These are phyloP conservation scores for Verticillium longisporum DNA, from an alignment of 2,329 filamentous ascomycete species.

Conservation along the genomic window DNA sequence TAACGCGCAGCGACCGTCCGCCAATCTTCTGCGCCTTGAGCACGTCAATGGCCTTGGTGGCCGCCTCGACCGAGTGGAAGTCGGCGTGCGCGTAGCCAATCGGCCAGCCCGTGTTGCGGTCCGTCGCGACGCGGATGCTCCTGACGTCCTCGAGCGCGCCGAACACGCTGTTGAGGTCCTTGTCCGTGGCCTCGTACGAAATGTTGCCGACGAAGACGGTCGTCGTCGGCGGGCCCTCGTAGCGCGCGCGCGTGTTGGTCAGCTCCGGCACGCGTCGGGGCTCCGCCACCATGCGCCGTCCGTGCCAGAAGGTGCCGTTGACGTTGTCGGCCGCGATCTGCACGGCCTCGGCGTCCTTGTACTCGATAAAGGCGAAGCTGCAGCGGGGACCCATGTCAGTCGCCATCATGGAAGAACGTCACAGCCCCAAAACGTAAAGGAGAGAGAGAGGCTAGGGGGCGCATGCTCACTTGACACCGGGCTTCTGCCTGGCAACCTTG, in stretches of 20 bases:
- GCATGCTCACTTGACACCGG: neutral
- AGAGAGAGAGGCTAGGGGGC: too few species aligned
- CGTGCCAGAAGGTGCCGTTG: constrained; percentile 12
- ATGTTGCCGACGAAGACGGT: constrained; percentile 82
- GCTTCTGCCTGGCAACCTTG: constrained; percentile 1
- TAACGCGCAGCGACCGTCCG: constrained; percentile 54
- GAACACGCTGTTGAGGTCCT: constrained; percentile 75
- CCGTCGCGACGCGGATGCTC: constrained; percentile 76
- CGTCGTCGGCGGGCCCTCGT: constrained; percentile 1
- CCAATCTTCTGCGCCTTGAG: constrained; percentile 55
- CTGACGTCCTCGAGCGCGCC: constrained; percentile 59
- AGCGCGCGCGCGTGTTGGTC: neutral
- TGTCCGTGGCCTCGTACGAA: constrained; percentile 77
- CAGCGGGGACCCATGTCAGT: neutral
- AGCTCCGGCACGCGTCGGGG: neutral
- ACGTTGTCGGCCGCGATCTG: constrained; percentile 4
- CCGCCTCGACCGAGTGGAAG: constrained; percentile 62
- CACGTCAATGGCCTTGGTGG: constrained; percentile 49
- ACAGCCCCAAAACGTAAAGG: neutral
- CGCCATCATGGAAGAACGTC: too few species aligned
- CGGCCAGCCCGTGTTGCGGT: constrained; percentile 72
- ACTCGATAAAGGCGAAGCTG: constrained; percentile 8
- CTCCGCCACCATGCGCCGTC: constrained; percentile 7
- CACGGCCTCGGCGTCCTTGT: constrained; percentile 1
- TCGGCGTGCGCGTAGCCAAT: constrained; percentile 82